phyloP scores from a whole-genome alignment of 768 basidiomycete species.

The Zangia roseola region DNA sequence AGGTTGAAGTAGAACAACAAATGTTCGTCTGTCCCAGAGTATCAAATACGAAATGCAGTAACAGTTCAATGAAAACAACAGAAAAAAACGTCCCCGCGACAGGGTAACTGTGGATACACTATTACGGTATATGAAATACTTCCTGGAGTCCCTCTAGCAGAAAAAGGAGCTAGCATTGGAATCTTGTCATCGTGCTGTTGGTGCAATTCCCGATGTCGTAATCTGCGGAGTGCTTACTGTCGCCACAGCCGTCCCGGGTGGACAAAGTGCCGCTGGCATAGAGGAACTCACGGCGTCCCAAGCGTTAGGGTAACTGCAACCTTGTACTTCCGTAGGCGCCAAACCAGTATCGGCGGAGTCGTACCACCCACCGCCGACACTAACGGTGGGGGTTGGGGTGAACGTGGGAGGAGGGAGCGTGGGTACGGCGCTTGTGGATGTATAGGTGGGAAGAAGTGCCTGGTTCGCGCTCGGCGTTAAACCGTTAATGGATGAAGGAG shows the following conservation, averaged over 20 bases:
- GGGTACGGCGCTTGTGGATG: constrained; percentile 53
- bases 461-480: constrained; percentile 37
- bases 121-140: not conserved
- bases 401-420: constrained; percentile 58
- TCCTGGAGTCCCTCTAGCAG: not conserved
- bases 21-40: not conserved
- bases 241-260: constrained; percentile 10
- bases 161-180: not conserved
- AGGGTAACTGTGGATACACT: not conserved
- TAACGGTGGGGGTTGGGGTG: constrained; percentile 43
- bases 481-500: constrained; percentile 50
- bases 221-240: not conserved
- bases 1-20: constrained; percentile 1
- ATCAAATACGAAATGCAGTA: not conserved
- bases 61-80: constrained; percentile 2
- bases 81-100: not conserved
- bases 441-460: constrained; percentile 58
- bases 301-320: constrained; percentile 63
- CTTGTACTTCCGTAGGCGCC: constrained; percentile 58
- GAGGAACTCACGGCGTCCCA: constrained; percentile 57
- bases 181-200: constrained; percentile 4
- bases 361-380: constrained; percentile 56
- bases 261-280: constrained; percentile 47
- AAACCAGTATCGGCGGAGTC: constrained; percentile 47
- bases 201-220: not conserved